Evolutionary conservation across 2,329 filamentous ascomycete genomes (phyloP).

Genomic region (Emmonsia crescens): DNA sequence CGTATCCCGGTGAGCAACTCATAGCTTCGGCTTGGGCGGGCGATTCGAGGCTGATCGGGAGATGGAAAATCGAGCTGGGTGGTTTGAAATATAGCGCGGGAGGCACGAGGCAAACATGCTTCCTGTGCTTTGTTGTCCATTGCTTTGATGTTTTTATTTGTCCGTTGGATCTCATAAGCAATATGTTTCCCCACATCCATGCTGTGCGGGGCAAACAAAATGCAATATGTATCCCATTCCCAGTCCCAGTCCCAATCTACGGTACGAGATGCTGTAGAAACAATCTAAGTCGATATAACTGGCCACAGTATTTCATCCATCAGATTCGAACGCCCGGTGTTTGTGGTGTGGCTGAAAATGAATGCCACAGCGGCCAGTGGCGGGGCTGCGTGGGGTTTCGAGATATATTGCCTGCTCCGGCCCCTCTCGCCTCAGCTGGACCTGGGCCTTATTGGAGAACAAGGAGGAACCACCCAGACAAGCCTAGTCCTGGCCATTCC

Average conservation of each 20-base stretch:
- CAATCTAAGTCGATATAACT: no score
- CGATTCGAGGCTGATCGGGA: not conserved
- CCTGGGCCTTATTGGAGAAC: not conserved
- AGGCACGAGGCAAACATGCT: not conserved
- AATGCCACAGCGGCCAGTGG: not conserved
- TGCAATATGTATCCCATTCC: not conserved
- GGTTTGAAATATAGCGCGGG: not conserved
- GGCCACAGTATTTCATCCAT: no score
- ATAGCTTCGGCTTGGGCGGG: not conserved
- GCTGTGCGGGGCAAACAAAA: not conserved
- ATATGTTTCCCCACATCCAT: not conserved
- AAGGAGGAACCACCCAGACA: not conserved
- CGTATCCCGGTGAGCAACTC: not conserved
- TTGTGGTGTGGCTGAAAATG: no score
- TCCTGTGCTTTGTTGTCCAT: not conserved
- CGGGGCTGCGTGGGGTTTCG: not conserved
- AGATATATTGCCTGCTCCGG: not conserved
- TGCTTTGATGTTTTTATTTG: not conserved
- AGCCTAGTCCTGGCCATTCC: no score
- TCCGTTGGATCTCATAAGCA: not conserved
- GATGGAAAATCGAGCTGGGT: not conserved
- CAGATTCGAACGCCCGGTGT: no score
- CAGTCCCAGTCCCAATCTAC: not conserved
- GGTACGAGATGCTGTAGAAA: not conserved
- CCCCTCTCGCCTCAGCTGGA: not conserved